Conservation (phyloP, 345 rosid genomes). For the Raphanus sativus region DNA sequence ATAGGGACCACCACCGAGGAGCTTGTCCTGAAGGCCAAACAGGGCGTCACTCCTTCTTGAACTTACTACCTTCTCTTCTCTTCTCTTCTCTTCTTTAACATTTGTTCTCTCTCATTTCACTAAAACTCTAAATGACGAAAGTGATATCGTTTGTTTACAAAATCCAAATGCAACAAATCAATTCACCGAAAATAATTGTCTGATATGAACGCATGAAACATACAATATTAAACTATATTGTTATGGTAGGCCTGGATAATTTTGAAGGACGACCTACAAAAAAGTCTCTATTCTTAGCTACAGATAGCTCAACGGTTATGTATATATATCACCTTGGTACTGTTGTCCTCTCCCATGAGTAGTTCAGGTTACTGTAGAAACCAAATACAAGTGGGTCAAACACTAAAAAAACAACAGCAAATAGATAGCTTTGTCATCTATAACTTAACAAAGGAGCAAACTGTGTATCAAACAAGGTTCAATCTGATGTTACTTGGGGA, state of each 20-base stretch:
- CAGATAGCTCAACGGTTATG: conserved; percentile 2
- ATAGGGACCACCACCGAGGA: conserved; percentile 91
- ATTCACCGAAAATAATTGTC: neutral
- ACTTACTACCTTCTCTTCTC: neutral
- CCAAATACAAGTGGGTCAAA: neutral
- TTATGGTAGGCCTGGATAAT: neutral
- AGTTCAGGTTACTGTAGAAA: neutral
- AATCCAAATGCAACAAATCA: conserved; percentile 3
- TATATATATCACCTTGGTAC: neutral
- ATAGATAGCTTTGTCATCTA: too few species aligned
- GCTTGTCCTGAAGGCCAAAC: conserved; percentile 78
- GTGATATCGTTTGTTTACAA: neutral
- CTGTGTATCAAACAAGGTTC: conserved; percentile 57
- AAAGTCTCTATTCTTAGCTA: neutral
- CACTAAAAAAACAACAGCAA: neutral
- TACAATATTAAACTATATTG: conserved; percentile 5
- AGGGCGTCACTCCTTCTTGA: conserved; percentile 47
- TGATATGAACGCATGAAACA: neutral
- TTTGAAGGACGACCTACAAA: neutral
- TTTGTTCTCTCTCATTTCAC: conserved; percentile 6
- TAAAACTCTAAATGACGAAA: too few species aligned
- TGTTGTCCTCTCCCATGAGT: neutral
- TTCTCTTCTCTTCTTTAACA: conserved; percentile 15
- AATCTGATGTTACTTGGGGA: conserved; percentile 81
- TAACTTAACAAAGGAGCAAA: conserved; percentile 48